Evolutionary conservation across 2,329 filamentous ascomycete species (phyloP), one percentile per base, ranked within the genome.

Genomic region (Myriosclerotinia scirpicola): DNA sequence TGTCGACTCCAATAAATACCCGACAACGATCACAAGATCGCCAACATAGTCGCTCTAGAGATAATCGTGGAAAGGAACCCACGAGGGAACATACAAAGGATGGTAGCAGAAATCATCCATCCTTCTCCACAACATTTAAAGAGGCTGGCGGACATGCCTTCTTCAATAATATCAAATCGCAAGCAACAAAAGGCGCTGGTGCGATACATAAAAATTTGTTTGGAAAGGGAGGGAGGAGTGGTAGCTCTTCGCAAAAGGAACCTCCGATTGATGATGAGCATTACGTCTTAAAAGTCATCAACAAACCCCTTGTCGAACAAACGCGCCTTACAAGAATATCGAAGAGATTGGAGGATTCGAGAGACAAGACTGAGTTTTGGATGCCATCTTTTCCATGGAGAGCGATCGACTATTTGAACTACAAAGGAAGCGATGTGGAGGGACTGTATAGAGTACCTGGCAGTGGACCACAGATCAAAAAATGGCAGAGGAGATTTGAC

Each of bases 281-380:
- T 73, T 97, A 97, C 74, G 84, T 90, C 65, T 84, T 93, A 74
- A 92, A 90, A 72, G 88, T 96, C 54, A 92, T 98, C 76, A 96
- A 95, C 74, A 82, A 91, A 60, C 92, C 93, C 1, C 81, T 98
- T 40, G 84, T 96, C 36, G 90, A 97, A 76, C 94, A 98, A 79
- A 93, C 93, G 8, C 87, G 94, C n/a, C 82, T 88, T 70, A 97
- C 94, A 0, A 86, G 94, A 70, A 97, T 98, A 76, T 96, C 93
- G 9, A 96, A 94, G 78, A 87, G 90, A 40, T 81, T 98, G 54
- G 92, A 96, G 75, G 87, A 91, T 68, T 97, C 93, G 12, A 87
- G 89, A 69, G 94, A 98, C 76, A 97, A 97, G 82, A 98, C 94
- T 0, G 94, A 97, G 75, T 98, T 96, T 76, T 98, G 94, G 94